phyloP scores from a whole-genome alignment of 306 rosid genomes.

The Trifolium fragiferum region DNA sequence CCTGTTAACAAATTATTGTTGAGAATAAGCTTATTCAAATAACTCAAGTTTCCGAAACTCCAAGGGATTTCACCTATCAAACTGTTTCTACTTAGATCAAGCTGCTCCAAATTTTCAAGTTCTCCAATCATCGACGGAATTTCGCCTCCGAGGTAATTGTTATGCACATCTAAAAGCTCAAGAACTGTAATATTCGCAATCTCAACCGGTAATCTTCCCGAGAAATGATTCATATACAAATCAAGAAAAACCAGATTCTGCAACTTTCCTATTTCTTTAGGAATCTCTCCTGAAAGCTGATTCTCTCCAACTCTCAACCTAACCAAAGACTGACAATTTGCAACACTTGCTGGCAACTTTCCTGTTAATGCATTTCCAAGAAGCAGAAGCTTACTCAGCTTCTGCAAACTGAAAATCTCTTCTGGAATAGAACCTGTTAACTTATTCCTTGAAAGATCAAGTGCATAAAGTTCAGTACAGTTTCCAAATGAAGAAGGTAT shows the following conservation, averaged over 20 bases:
- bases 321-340: conserved; percentile 79
- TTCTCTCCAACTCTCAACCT: conserved; percentile 93
- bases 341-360: conserved; percentile 64
- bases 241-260: conserved; percentile 94
- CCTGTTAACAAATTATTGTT: conserved; percentile 80
- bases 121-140: conserved; percentile 77
- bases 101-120: conserved; percentile 90
- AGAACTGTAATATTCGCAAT: conserved; percentile 86
- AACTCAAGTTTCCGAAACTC: conserved; percentile 89
- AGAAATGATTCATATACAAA: conserved; percentile 87
- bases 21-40: conserved; percentile 89
- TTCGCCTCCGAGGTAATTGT: conserved; percentile 74
- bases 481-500: conserved; percentile 88
- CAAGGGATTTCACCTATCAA: conserved; percentile 77
- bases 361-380: conserved; percentile 91
- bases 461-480: conserved; percentile 87
- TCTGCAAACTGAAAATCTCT: conserved; percentile 87
- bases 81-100: conserved; percentile 89
- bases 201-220: conserved; percentile 80
- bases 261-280: conserved; percentile 80
- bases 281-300: conserved; percentile 88
- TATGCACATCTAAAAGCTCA: conserved; percentile 86
- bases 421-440: conserved; percentile 90
- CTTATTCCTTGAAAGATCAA: conserved; percentile 95
- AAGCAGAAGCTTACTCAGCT: conserved; percentile 92